These are phyloP conservation scores for Cyclotella distinguenda DNA, from an alignment of 108 stramenopile genomes.

Conservation along the genomic window DNA sequence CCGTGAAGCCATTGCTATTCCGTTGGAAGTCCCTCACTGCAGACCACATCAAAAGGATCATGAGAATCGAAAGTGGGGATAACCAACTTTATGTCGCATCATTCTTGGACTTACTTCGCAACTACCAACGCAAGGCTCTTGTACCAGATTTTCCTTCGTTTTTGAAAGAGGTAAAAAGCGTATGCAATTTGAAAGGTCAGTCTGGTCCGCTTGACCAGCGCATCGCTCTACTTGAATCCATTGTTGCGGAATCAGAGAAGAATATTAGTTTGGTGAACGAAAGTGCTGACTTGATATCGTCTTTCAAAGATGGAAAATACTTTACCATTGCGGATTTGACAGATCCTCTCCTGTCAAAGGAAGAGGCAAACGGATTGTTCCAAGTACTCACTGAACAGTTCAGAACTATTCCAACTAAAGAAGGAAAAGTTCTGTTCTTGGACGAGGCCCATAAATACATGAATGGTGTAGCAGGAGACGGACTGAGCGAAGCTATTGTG, in stretches of 20 bases:
- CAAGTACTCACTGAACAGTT: constrained; percentile 51
- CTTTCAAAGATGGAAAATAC: not conserved
- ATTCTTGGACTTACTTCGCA: constrained; percentile 24
- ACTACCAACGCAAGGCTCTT: constrained; percentile 20
- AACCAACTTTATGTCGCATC: constrained; percentile 45
- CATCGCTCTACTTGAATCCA: constrained; percentile 32
- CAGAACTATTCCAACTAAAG: constrained; percentile 15
- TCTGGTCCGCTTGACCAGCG: constrained; percentile 37
- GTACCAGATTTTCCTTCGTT: constrained; percentile 33
- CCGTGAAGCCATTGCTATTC: constrained; percentile 41
- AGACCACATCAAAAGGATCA: constrained; percentile 40
- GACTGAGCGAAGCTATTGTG: constrained; percentile 42
- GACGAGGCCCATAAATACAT: constrained; percentile 49
- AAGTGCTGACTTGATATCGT: constrained; percentile 10
- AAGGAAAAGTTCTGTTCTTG: constrained; percentile 34
- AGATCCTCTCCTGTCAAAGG: constrained; percentile 44
- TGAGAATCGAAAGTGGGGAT: constrained; percentile 32
- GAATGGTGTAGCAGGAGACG: constrained; percentile 18
- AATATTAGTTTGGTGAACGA: constrained; percentile 17
- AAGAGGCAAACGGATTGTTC: constrained; percentile 49
- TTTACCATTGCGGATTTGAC: constrained; percentile 48
- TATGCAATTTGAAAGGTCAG: constrained; percentile 21
- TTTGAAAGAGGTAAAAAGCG: constrained; percentile 12
- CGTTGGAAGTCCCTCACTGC: constrained; percentile 35
- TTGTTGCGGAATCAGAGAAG: constrained; percentile 27